Percentiles rank a stretch among this genome's conserved stretches.
Evolutionary conservation across 768 basidiomycete species (phyloP).

Genomic region (Collybiopsis luxurians): DNA sequence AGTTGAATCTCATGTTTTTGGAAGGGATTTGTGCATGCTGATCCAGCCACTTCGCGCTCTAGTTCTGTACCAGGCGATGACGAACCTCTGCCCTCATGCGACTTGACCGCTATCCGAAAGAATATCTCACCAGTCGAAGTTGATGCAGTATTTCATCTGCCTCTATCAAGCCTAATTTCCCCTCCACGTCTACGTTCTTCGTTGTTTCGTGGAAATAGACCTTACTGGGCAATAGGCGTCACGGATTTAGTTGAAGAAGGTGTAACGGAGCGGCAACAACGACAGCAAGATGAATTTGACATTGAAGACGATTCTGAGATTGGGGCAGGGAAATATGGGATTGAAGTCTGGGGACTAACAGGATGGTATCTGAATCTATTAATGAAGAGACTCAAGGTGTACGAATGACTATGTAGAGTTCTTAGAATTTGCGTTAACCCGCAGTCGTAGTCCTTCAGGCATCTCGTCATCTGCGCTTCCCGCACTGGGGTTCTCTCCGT

Average conservation of each 20-base stretch:
- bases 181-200: conserved; percentile 45
- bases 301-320: conserved; percentile 34
- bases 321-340: conserved; percentile 38
- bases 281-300: no score
- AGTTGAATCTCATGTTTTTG: background rate
- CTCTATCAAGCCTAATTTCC: conserved; percentile 49
- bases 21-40: conserved; percentile 28
- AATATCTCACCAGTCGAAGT: conserved; percentile 61
- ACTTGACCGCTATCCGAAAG: conserved; percentile 43
- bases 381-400: conserved; percentile 52
- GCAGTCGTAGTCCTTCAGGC: conserved; percentile 6
- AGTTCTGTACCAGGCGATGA: no score
- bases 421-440: background rate
- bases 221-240: conserved; percentile 69
- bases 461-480: background rate
- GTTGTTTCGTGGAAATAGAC: conserved; percentile 52
- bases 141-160: conserved; percentile 68
- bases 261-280: background rate
- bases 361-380: conserved; percentile 76
- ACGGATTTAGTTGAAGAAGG: conserved; percentile 47
- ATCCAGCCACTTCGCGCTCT: no score
- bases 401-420: conserved; percentile 16
- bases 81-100: conserved; percentile 58
- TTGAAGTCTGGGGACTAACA: conserved; percentile 83
- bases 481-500: conserved; percentile 16